Evolutionary conservation across 2,329 filamentous ascomycete species (phyloP), one percentile per base, ranked within the genome.

Genomic region (Fusarium duplospermum): DNA sequence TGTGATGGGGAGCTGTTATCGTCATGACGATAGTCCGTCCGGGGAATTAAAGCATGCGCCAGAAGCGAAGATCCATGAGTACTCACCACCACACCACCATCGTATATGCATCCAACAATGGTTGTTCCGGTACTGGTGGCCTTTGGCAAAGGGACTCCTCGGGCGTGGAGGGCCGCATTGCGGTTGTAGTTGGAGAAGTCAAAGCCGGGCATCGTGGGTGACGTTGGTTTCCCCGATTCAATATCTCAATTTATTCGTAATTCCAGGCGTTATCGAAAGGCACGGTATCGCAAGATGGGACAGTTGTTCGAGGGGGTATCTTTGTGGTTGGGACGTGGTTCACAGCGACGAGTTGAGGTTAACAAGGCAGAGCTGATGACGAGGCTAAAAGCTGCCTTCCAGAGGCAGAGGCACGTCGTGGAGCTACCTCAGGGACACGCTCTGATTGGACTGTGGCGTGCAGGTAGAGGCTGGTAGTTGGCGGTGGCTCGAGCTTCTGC

Each of bases 121-220:
- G 96, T 99, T 69, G 96, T 99, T 87, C 96, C 96, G 71, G 96
- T 99, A 86, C 95, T 98, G 71, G 96, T 99, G 73, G 96, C 96
- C 87, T 98, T 98, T 80, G 97, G 96, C 70, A 98, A 89, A 72
- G 96, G 96, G 62, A 98, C 93, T 78, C 97, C 97, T 85, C 93
- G 92, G 80, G 96, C 94, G 84, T 98, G 96, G 78, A 99, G 91
- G 75, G 96, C 96, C 83, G 93, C 91, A 91, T 99, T 99, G 88
- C 96, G 94, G 90, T 98, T 98, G 91, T 98, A 96, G 90, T 99
- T 99, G 85, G 95, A 97, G 90, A 99, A 99, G 88, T 98, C 95
- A 90, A 98, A 98, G 87, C 95, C 95, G 80, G 94, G 92, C 96
- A 99, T 99, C 80, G 81, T 92, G 86, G 71, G 71, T 59, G 62